phyloP scores from a whole-genome alignment of 1,284 basidiomycete species.

The Leccinum fallax region DNA sequence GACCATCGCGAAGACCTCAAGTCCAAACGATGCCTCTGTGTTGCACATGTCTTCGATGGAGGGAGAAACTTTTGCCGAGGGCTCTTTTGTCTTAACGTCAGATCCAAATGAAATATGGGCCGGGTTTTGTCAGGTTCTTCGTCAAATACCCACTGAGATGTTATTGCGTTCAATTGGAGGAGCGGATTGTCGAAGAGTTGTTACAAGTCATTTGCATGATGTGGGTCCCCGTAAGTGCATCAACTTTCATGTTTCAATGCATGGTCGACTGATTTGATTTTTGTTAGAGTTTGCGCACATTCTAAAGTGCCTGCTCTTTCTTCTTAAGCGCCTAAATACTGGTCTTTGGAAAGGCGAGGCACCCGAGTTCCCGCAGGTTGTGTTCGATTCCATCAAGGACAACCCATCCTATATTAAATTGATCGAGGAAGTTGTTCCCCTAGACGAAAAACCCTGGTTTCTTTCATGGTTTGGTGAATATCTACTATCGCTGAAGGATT shows the following conservation, averaged over 20 bases:
- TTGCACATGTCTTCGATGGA: slow-evolving; percentile 6
- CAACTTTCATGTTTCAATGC: slow-evolving; percentile 1
- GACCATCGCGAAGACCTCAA: slow-evolving; percentile 20
- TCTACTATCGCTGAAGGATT: slow-evolving; percentile 54
- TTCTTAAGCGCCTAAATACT: slow-evolving; percentile 54
- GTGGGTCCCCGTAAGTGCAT: slow-evolving; percentile 58
- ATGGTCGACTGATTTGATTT: neutral
- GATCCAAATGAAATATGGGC: slow-evolving; percentile 56
- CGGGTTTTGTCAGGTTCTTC: slow-evolving; percentile 51
- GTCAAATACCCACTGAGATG: slow-evolving; percentile 52
- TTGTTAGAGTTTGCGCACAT: slow-evolving; percentile 65
- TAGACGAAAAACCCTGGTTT: slow-evolving; percentile 46
- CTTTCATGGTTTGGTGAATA: slow-evolving; percentile 61
- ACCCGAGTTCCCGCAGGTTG: slow-evolving; percentile 68
- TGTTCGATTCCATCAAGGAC: slow-evolving; percentile 83
- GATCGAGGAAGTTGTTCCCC: slow-evolving; percentile 43
- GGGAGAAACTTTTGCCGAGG: slow-evolving; percentile 1
- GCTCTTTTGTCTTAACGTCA: slow-evolving; percentile 36
- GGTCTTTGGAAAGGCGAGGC: slow-evolving; percentile 69
- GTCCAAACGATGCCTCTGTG: neutral
- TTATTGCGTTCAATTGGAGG: slow-evolving; percentile 41
- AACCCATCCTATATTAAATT: slow-evolving; percentile 63
- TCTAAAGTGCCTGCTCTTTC: slow-evolving; percentile 58
- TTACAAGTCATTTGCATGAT: slow-evolving; percentile 66
- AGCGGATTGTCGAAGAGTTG: slow-evolving; percentile 50